Evolutionary conservation across 2,329 filamentous ascomycete species (phyloP).

Genomic region (Penicillium sp.): DNA sequence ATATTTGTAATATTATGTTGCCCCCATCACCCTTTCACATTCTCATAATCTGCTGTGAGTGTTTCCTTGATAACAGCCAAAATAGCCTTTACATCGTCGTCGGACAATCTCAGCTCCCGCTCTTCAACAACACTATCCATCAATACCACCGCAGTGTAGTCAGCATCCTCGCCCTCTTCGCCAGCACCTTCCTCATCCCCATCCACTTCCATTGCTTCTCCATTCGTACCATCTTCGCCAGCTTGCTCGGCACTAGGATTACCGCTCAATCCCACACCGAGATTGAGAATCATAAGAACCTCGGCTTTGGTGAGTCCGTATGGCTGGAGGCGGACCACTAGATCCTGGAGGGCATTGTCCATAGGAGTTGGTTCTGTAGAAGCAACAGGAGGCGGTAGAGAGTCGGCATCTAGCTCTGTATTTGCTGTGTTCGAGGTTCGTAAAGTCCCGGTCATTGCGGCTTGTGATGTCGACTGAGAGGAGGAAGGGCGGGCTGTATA

Average conservation of each 20-base stretch:
- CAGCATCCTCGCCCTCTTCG: conserved; percentile 25
- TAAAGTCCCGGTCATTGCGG: conserved; percentile 24
- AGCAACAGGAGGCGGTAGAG: conserved; percentile 10
- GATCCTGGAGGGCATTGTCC: conserved; percentile 38
- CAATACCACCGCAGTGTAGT: conserved; percentile 39
- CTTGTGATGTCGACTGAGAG: conserved; percentile 20
- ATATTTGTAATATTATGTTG: not conserved
- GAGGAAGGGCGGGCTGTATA: conserved; percentile 27
- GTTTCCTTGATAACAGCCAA: conserved; percentile 38
- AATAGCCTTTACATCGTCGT: conserved; percentile 39
- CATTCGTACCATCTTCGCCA: conserved; percentile 12
- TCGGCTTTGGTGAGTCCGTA: conserved; percentile 49
- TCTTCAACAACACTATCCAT: conserved; percentile 46
- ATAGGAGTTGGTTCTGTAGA: conserved; percentile 32
- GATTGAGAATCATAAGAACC: conserved; percentile 47
- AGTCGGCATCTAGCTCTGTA: conserved; percentile 5
- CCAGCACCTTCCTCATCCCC: conserved; percentile 20
- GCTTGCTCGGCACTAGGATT: conserved; percentile 3
- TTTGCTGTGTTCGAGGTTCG: conserved; percentile 12
- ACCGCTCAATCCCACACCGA: conserved; percentile 40
- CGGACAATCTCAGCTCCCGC: conserved; percentile 40
- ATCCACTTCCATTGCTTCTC: conserved; percentile 23
- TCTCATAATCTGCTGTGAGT: conserved; percentile 24
- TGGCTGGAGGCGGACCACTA: conserved; percentile 39
- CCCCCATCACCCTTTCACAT: conserved; percentile 4